phyloP scores from a whole-genome alignment of 2,329 filamentous ascomycete genomes.

The Aspergillus jensenii region DNA sequence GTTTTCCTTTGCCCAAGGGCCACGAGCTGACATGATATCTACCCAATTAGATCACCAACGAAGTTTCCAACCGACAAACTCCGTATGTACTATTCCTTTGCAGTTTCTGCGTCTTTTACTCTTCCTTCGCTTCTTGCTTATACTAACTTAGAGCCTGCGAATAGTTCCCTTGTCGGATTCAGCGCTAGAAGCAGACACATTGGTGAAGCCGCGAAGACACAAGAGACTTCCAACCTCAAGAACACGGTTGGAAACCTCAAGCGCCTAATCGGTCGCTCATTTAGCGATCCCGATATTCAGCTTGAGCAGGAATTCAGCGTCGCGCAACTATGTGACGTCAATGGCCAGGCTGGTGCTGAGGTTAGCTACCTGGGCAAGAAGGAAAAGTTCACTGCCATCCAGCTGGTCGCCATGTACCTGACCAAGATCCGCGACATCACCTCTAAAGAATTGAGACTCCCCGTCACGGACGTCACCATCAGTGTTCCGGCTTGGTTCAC shows the following conservation, averaged over 20 bases:
- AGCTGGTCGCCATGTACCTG: slow-evolving; percentile 92
- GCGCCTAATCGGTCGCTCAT: slow-evolving; percentile 81
- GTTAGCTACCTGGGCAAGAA: slow-evolving; percentile 92
- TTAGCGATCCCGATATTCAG: slow-evolving; percentile 88
- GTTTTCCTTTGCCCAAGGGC: slow-evolving; percentile 8
- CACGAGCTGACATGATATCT: slow-evolving; percentile 16
- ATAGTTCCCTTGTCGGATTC: slow-evolving; percentile 88
- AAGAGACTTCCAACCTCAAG: slow-evolving; percentile 99
- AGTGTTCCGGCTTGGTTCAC: slow-evolving; percentile 97
- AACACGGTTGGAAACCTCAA: slow-evolving; percentile 95
- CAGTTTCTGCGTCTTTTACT: slow-evolving; percentile 4
- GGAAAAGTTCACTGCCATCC: slow-evolving; percentile 90
- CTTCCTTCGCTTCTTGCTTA: slow-evolving; percentile 2
- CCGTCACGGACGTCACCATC: slow-evolving; percentile 90
- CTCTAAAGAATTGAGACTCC: slow-evolving; percentile 80
- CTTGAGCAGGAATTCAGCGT: slow-evolving; percentile 91
- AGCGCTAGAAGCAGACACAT: slow-evolving; percentile 91
- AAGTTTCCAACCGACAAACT: slow-evolving; percentile 96
- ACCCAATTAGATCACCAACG: slow-evolving; percentile 80
- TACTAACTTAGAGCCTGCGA: slow-evolving; percentile 18
- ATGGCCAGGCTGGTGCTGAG: slow-evolving; percentile 93
- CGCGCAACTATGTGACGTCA: slow-evolving; percentile 80
- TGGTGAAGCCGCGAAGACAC: slow-evolving; percentile 93
- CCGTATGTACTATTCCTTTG: slow-evolving; percentile 68
- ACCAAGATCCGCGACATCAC: slow-evolving; percentile 92